phyloP scores from a whole-genome alignment of 495 filamentous ascomycete genomes.

The Penicillium ucsense region DNA sequence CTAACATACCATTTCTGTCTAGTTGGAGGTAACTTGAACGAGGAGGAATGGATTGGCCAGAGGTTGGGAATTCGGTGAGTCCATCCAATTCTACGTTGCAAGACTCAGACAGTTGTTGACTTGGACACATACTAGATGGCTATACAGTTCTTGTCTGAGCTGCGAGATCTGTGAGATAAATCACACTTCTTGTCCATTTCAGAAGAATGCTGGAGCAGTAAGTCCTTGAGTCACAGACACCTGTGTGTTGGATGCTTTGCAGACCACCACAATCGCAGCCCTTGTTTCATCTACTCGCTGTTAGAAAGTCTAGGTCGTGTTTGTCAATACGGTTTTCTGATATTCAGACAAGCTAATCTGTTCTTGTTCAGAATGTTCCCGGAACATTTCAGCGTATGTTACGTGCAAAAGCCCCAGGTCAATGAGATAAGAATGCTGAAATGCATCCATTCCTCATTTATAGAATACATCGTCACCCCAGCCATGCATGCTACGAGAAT shows the following conservation, averaged over 20 bases:
- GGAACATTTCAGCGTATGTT: slow-evolving; percentile 36
- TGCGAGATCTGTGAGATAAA: slow-evolving; percentile 40
- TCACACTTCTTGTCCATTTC: slow-evolving; percentile 33
- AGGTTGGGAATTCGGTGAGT: slow-evolving; percentile 31
- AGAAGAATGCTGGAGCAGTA: slow-evolving; percentile 37
- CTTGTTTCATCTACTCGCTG: too few relatives aligned
- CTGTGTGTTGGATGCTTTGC: not conserved
- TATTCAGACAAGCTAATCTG: not conserved
- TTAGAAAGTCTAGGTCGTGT: not conserved
- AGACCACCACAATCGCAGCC: too few relatives aligned
- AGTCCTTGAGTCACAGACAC: slow-evolving; percentile 1
- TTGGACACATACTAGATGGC: slow-evolving; percentile 20
- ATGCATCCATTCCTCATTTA: too few relatives aligned
- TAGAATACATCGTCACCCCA: slow-evolving; percentile 34
- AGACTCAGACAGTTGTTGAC: too few relatives aligned
- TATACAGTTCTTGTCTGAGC: slow-evolving; percentile 33
- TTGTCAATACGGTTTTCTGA: not conserved
- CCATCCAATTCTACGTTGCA: too few relatives aligned
- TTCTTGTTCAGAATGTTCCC: slow-evolving; percentile 25
- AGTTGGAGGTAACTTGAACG: slow-evolving; percentile 25
- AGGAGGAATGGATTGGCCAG: slow-evolving; percentile 23
- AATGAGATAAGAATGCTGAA: too few relatives aligned
- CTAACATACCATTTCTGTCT: not conserved
- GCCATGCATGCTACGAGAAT: slow-evolving; percentile 33
- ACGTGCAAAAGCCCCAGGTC: too few relatives aligned